Percentiles rank a stretch among this genome's conserved stretches.
These are phyloP conservation scores for Hypholoma sublateritium DNA, from an alignment of 768 basidiomycete species.

Conservation along the genomic window DNA sequence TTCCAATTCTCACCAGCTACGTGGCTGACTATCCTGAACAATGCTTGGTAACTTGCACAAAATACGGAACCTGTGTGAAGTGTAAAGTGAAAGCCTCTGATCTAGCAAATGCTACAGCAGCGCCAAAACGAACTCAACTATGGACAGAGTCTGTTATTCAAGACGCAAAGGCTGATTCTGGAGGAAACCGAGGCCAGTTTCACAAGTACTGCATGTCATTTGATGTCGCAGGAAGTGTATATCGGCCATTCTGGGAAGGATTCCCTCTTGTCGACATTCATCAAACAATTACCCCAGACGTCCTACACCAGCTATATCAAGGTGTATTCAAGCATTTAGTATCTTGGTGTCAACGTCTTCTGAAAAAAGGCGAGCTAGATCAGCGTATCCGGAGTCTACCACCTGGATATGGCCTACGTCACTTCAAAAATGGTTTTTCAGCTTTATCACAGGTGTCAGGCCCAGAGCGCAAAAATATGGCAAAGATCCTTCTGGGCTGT, in stretches of 20 bases:
- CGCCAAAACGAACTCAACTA: not conserved
- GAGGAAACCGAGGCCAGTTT: conserved; percentile 14
- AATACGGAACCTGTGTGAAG: conserved; percentile 21
- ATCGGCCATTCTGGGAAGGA: conserved; percentile 16
- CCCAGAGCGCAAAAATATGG: conserved; percentile 18
- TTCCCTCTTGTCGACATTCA: conserved; percentile 18
- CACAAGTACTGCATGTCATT: conserved; percentile 11
- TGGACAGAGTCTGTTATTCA: conserved; percentile 17
- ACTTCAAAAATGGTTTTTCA: conserved; percentile 41
- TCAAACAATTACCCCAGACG: conserved; percentile 14
- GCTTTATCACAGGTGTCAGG: conserved; percentile 36
- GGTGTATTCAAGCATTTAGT: conserved; percentile 20
- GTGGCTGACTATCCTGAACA: conserved; percentile 39
- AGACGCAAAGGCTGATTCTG: not conserved
- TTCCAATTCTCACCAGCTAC: conserved; percentile 20
- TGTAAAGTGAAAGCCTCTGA: conserved; percentile 11
- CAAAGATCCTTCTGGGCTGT: conserved; percentile 29
- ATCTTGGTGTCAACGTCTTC: conserved; percentile 9
- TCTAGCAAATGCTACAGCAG: conserved; percentile 1
- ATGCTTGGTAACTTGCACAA: conserved; percentile 33
- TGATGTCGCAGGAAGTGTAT: conserved; percentile 18
- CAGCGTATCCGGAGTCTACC: conserved; percentile 31
- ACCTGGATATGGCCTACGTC: conserved; percentile 24
- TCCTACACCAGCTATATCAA: conserved; percentile 22
- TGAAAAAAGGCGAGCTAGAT: conserved; percentile 15